Conservation (phyloP, 2,329 filamentous ascomycete genomes). For the Paecilomyces sp. region DNA sequence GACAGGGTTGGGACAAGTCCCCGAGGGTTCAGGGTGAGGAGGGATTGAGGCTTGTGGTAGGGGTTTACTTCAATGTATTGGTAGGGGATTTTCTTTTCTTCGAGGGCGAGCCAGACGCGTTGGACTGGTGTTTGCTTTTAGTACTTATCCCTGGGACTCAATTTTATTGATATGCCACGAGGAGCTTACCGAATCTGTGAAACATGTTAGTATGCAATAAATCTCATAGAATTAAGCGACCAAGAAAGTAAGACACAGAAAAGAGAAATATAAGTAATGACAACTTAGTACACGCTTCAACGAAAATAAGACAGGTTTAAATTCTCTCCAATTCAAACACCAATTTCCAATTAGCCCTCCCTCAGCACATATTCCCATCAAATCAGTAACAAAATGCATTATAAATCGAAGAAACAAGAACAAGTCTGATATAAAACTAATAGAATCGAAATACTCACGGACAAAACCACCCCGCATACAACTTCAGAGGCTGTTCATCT, state of each 20-base stretch:
- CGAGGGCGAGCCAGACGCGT: constrained; percentile 71
- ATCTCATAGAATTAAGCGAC: not conserved
- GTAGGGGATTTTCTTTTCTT: constrained; percentile 69
- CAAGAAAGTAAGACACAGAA: too few relatives aligned
- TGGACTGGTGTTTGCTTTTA: constrained; percentile 42
- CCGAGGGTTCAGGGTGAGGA: constrained; percentile 65
- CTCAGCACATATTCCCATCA: not conserved
- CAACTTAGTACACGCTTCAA: not conserved
- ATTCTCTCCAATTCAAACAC: too few relatives aligned
- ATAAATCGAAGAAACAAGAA: too few relatives aligned
- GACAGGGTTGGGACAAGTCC: constrained; percentile 67
- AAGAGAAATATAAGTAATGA: too few relatives aligned
- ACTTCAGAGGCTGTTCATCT: constrained; percentile 41
- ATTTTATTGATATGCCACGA: not conserved
- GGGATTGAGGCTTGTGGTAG: constrained; percentile 62
- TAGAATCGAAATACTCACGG: constrained; percentile 24
- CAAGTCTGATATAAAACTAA: too few relatives aligned
- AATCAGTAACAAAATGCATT: too few relatives aligned
- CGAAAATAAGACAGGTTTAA: too few relatives aligned
- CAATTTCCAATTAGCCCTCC: too few relatives aligned
- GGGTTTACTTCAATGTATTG: constrained; percentile 83
- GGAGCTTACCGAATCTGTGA: constrained; percentile 24
- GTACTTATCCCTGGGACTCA: not conserved
- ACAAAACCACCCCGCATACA: constrained; percentile 72
- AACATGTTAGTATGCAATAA: not conserved